Evolutionary conservation across 2,329 filamentous ascomycete species (phyloP), one percentile per base, ranked within the genome.

Genomic region (Cordyceps fumosorosea): DNA sequence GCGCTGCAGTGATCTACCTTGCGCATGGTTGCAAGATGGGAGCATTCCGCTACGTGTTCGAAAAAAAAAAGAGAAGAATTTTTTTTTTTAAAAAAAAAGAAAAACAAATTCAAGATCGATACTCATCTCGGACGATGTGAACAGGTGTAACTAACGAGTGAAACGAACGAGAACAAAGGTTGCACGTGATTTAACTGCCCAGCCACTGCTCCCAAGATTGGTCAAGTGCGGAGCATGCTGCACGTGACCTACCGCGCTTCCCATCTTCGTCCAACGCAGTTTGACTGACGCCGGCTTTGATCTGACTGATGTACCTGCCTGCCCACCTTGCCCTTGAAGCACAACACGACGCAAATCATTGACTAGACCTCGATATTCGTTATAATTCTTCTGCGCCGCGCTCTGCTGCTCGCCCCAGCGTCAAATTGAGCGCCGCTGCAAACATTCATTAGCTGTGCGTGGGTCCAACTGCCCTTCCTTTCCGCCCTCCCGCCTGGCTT

Each of bases 181-280:
- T 56, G 45, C 60, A 61, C 59, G 59, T 56, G 60, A 62, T 44
- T 16, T 56, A 37, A 54, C 45, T 54, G 16, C 48, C 37, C 34
- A 48, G 42, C 16, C 29, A 7, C 1, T 29, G 29, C 29, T 40
- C 48, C 58, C 58, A 61, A 42, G 34, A 56, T 56, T 45, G 52
- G 53, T 45, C 47, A 42, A n/a, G 37, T 62, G 55, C 48, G 60
- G 54, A 58, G 60, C 54, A 51, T 12, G 3, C 3, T 40, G 11
- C 66, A 67, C 66, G 66, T 67, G 66, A 67, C 58, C 29, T 29
- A 29, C 29, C 20, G 47, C 48, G 40, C 62, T 64, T 47, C 34
- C 54, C 26, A 37, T 32, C 26, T 18, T 37, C 55, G 52, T 57
- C 54, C 60, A 62, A 53, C 54, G 54, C 60, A 62, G 45, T 62